Evolutionary conservation across 495 filamentous ascomycete genomes (phyloP), one percentile per base, ranked within the genome.

Genomic region (Penicillium canescens): DNA sequence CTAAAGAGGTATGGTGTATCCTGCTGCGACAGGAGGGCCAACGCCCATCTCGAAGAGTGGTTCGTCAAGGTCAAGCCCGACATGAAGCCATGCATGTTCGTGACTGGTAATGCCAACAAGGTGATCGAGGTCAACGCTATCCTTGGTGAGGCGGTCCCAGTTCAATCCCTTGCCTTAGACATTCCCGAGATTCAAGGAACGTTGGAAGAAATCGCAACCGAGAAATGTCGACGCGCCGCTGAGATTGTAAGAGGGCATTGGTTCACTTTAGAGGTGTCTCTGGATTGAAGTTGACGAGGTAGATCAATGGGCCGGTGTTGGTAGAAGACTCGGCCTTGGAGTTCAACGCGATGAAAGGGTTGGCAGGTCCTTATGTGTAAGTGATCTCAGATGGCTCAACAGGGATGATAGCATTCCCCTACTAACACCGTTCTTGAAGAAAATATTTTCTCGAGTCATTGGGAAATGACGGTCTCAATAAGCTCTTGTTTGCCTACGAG

Each of bases 281-380:
- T 9, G 9, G 5, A n/a, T 28, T 10, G 21, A 11, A 42, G 13
- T 12, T 35, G 6, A 24, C 34, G 28, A 46, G 38, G 9, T 10
- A 92, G 89, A 64, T 91, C 40, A 59, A 81, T 52, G 91, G 91
- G 2, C 90, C 92, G 7, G 92, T 96, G 23, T 77, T 96, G n/a
- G 89, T 94, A n/a, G 92, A 96, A 69, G 92, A 96, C 72, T 96
- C 91, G 10, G 88, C 86, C 65, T 74, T 96, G 35, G 91, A 88
- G 73, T 96, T 96, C 68, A 83, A 87, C 65, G 90, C 91, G 11
- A 75, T 94, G 54, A 81, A 86, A 20, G 87, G 86, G 13, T 73
- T 96, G 41, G 92, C 92, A 11, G 92, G 92, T 1, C 89, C 92
- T 16, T 96, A 96, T 69, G 88, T 96, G 91, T 96, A 75, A 21